Base-by-base conservation (phyloP, 2,329 filamentous ascomycete species). In the Epichloe brachyelytri region DNA sequence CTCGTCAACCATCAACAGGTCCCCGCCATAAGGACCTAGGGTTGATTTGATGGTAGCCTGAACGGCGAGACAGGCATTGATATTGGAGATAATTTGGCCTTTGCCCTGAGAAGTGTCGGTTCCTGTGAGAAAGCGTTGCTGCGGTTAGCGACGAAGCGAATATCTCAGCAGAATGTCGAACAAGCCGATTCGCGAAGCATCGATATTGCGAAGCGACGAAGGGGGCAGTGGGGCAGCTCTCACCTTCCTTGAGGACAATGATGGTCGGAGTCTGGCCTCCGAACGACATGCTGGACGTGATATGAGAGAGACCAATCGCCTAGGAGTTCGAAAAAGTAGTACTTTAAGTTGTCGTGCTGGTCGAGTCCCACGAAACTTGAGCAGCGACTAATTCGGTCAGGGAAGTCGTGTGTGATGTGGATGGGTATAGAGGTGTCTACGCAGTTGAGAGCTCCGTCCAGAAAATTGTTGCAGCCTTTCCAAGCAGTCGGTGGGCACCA, bases 31-130 rank as follows among this genome's bases (percentile, higher is more conserved):
- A 36, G 93, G 93, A 40, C 93, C 93, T 37, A 98, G 78, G 19
- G 93, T 98, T 63, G 86, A 88, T 75, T 95, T 94, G 74, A 98
- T 91, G 54, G 91, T 97, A 48, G 84, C 80, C 73, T 98, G 93
- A 40, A 98, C 90, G 22, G 93, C 91, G 62, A 96, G 77, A 70
- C 93, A 98, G 59, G 93, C 93, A 75, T 95, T 96, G 74, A 98
- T 97, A 72, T 98, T 98, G 62, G 91, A 94, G 63, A 98, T 73
- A 63, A 98, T 85, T 73, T 98, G 93, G 51, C 90, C 90, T 69
- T 94, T 93, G 64, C 93, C 93, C 72, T 98, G 93, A 50, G 93
- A 97, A 62, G 89, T 82, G 70, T 98, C 93, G 74, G 93, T 98
- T 63, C 93, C 93, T 96, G 63, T 20, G 36, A 39, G 10, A 37